Base-by-base conservation (phyloP, 495 filamentous ascomycete genomes). In the Penicillium diatomitis region DNA sequence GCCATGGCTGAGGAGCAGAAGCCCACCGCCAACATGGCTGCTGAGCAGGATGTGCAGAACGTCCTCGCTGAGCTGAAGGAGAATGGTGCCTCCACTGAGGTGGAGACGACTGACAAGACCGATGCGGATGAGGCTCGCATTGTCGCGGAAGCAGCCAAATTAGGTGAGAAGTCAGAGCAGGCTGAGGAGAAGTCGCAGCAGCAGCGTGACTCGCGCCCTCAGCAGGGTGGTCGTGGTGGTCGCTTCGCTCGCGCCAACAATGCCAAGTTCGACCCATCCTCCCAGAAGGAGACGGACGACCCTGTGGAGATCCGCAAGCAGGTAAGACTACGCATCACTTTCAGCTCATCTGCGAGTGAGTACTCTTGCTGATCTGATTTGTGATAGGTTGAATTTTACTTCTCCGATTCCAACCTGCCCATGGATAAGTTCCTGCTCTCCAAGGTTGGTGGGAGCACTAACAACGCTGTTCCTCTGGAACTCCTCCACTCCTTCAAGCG, bases 301-400 rank as follows among this genome's bases (percentile, higher is more conserved):
- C 84, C 85, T 3, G 75, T 75, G 31, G 75, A 84, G 61, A 92
- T 95, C 55, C 82, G 87, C 49, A 84, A 84, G 54, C 88, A 94
- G 73, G 86, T 87, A 39, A 40, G 49, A 35, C 35, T 7, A 38
- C 42, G 4, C 10, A 28, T 29, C 8, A 11, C 37, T 27, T 12
- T 20, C 38, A 9, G 30, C 32, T 29, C n/a, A 30, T 8, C 6
- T 37, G 3, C 31, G 47, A 37, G 32, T 3, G 44, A 36, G 37
- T 5, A 1, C 44, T 31, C 32, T 36, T 43, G 33, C 39, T 55
- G 36, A 41, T 27, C 4, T 38, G 1, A 4, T 20, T 10, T 29
- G 6, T 11, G 32, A 10, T 58, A 96, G 88, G 90, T 96, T 48
- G 91, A 99, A 60, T 99, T 96, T 64, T 99, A 97, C 71, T 96